phyloP scores from a whole-genome alignment of 2,329 filamentous ascomycete genomes.

The Fusarium brevicatenulatum region DNA sequence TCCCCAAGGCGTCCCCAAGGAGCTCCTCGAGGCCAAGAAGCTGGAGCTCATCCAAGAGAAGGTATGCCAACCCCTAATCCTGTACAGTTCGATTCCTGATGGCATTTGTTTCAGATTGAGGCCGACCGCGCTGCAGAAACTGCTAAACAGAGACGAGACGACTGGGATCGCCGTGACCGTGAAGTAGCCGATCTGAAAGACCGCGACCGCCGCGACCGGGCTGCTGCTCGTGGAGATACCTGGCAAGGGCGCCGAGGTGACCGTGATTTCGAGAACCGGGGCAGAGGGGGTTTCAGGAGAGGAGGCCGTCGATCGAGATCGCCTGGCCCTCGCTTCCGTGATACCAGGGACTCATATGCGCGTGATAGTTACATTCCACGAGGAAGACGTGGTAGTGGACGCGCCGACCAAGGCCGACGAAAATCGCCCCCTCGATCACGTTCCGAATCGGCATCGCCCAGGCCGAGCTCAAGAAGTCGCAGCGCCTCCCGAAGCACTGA shows the following conservation, averaged over 20 bases:
- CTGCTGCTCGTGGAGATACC: conserved; percentile 62
- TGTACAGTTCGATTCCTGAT: conserved; percentile 8
- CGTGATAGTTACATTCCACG: conserved; percentile 66
- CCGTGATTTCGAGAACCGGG: conserved; percentile 57
- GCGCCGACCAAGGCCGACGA: conserved; percentile 54
- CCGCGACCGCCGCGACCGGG: conserved; percentile 66
- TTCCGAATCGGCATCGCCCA: conserved; percentile 46
- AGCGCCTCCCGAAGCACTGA: conserved; percentile 46
- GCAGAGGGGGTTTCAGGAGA: conserved; percentile 58
- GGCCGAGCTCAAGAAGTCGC: conserved; percentile 50
- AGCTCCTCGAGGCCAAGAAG: conserved; percentile 96
- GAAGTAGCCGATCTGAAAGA: conserved; percentile 75
- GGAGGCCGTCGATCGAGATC: conserved; percentile 60
- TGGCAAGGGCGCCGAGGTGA: conserved; percentile 66
- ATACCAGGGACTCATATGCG: conserved; percentile 56
- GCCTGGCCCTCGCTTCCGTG: conserved; percentile 56
- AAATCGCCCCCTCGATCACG: conserved; percentile 49
- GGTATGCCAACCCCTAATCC: conserved; percentile 58
- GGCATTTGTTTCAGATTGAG: conserved; percentile 68
- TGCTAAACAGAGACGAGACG: conserved; percentile 75
- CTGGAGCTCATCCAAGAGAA: conserved; percentile 93
- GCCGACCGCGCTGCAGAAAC: conserved; percentile 84
- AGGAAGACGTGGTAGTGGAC: conserved; percentile 53
- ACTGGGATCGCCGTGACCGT: conserved; percentile 75
- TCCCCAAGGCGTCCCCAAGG: conserved; percentile 91